Base-by-base conservation (phyloP, 768 basidiomycete species). In the Plicaturopsis crispa region DNA sequence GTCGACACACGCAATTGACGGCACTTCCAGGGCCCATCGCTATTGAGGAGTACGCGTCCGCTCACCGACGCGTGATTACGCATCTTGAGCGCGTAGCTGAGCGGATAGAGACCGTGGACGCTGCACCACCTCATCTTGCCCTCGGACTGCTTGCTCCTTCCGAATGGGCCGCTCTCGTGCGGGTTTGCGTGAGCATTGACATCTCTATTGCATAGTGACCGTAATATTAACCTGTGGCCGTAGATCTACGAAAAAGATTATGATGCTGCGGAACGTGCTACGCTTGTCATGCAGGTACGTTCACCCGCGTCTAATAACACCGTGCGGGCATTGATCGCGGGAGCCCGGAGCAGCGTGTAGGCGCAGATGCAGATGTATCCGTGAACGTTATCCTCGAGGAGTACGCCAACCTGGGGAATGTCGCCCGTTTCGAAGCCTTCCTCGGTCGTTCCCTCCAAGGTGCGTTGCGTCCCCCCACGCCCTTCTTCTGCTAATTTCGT, bases 221-320 rank as follows among this genome's bases (percentile, higher is more conserved):
- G 6, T 35, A 30, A 26, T 28, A 12, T 34, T 4, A 18, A 17
- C 14, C 34, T 23, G 28, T 33, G 51, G 7, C 24, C 31, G 0
- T 45, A 84, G 82, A 50, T 78, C 16, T 51, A 61, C 13, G 54
- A 61, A 14, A 50, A 60, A 3, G 83, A 87, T 45, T 48, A 48
- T 0, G 49, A 57, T 18, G 67, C 72, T 1, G 78, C 75, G 1
- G 70, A 79, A 45, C 48, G 51, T 2, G 61, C 69, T 2, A 51
- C 87, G 6, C 54, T 63, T 13, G 56, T 86, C 2, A 80, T 83
- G 72, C n/a, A n/a, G n/a, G n/a, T n/a, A n/a, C n/a, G n/a, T n/a
- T n/a, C n/a, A n/a, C n/a, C n/a, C n/a, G n/a, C n/a, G n/a, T n/a
- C n/a, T n/a, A n/a, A n/a, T n/a, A n/a, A n/a, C 53, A 60, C n/a